Percentiles rank a stretch among this genome's conserved stretches.
phyloP scores from a whole-genome alignment of 345 rosid species.

The Euphorbia pulcherrima region DNA sequence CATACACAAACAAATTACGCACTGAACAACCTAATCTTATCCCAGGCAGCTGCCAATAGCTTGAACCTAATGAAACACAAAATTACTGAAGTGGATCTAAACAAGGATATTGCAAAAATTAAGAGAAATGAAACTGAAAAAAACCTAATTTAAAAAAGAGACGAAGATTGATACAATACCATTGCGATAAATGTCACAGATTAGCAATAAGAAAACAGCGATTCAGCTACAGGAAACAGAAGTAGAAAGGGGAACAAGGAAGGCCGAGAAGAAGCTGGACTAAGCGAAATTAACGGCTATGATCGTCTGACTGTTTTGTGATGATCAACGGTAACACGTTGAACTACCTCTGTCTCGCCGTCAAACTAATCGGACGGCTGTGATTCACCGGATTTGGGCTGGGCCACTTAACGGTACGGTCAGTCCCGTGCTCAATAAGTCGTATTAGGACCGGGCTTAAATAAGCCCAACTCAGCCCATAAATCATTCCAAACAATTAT shows the following conservation, averaged over 20 bases:
- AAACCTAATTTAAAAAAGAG: not conserved
- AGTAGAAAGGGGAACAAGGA: too few relatives aligned
- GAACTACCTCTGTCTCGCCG: not conserved
- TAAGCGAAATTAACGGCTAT: too few relatives aligned
- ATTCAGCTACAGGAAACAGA: slow-evolving; percentile 2
- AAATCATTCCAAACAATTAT: too few relatives aligned
- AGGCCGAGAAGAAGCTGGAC: too few relatives aligned
- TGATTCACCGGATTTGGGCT: slow-evolving; percentile 1
- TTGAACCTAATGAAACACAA: not conserved
- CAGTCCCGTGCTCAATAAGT: too few relatives aligned
- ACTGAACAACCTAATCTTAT: too few relatives aligned
- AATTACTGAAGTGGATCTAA: not conserved
- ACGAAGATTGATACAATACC: slow-evolving; percentile 9
- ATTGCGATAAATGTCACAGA: slow-evolving; percentile 6
- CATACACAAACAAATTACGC: not conserved
- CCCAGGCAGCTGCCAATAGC: not conserved
- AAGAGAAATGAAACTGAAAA: not conserved
- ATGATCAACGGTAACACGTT: slow-evolving; percentile 8
- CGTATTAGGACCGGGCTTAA: too few relatives aligned
- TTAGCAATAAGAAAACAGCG: not conserved
- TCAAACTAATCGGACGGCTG: not conserved
- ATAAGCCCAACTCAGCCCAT: too few relatives aligned
- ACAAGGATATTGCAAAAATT: not conserved
- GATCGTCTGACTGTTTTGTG: too few relatives aligned
- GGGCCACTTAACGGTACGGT: not conserved